phyloP scores from a whole-genome alignment of 2,329 filamentous ascomycete genomes.

The Cytospora mali region DNA sequence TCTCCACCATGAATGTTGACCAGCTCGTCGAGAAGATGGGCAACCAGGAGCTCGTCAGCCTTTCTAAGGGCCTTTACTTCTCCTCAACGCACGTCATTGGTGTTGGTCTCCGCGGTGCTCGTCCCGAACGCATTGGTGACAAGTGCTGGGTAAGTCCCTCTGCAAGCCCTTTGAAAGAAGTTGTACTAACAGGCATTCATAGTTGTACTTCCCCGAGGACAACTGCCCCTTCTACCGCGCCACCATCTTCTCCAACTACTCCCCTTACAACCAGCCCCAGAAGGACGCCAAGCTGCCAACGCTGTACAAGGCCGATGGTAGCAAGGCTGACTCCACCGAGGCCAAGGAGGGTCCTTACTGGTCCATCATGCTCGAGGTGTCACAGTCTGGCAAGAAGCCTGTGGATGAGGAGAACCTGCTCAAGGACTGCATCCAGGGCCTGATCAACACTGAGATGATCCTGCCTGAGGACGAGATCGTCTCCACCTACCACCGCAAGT shows the following conservation, averaged over 20 bases:
- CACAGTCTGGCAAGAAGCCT: constrained; percentile 93
- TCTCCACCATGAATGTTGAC: constrained; percentile 97
- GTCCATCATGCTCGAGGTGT: constrained; percentile 99
- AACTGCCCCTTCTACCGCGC: constrained; percentile 99
- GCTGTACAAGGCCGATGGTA: constrained; percentile 81
- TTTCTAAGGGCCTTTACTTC: constrained; percentile 93
- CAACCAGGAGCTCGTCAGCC: constrained; percentile 77
- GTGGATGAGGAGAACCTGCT: constrained; percentile 85
- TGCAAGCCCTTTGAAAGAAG: background rate
- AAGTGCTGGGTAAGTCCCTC: constrained; percentile 85
- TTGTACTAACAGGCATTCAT: constrained; percentile 31
- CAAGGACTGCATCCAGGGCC: constrained; percentile 89
- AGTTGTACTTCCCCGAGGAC: constrained; percentile 98
- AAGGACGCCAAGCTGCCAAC: constrained; percentile 83
- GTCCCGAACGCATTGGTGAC: constrained; percentile 95
- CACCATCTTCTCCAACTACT: constrained; percentile 99
- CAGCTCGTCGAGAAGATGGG: constrained; percentile 83
- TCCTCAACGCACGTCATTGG: constrained; percentile 97
- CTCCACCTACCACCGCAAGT: constrained; percentile 95
- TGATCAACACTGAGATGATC: constrained; percentile 98
- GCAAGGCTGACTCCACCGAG: constrained; percentile 71
- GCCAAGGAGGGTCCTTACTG: constrained; percentile 92
- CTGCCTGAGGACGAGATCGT: constrained; percentile 90
- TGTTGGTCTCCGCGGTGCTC: constrained; percentile 87
- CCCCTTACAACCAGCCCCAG: constrained; percentile 93